Evolutionary conservation across 495 filamentous ascomycete species (phyloP).

Genomic region (Tuber brumale): DNA sequence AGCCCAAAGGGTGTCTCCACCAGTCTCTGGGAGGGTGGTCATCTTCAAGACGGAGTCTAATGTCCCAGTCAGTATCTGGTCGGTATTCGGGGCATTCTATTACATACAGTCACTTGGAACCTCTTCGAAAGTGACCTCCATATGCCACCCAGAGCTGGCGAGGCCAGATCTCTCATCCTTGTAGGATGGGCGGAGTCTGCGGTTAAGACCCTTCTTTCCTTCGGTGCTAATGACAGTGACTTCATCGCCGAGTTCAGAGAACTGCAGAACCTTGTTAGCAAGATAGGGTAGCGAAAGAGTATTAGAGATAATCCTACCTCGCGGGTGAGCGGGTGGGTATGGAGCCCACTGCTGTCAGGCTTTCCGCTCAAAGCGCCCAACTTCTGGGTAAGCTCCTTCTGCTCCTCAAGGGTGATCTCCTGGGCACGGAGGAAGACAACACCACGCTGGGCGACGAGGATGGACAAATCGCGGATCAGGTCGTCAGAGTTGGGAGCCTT

Average conservation of each 20-base stretch:
- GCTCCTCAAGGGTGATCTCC: constrained; percentile 62
- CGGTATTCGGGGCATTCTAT: not conserved
- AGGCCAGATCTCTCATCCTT: constrained; percentile 17
- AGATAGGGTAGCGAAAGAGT: not conserved
- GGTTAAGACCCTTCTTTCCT: constrained; percentile 14
- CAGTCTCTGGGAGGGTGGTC: constrained; percentile 59
- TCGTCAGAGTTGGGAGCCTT: constrained; percentile 60
- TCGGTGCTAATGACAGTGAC: constrained; percentile 23
- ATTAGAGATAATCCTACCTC: constrained; percentile 8
- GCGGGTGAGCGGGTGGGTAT: constrained; percentile 61
- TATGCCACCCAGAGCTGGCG: constrained; percentile 46
- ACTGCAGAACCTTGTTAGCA: not conserved
- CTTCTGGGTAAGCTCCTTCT: constrained; percentile 59
- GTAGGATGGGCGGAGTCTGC: not conserved
- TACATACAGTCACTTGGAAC: constrained; percentile 24
- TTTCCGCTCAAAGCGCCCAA: constrained; percentile 63
- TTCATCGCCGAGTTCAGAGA: constrained; percentile 20
- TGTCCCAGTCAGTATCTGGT: constrained; percentile 21
- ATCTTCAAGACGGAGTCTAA: constrained; percentile 58
- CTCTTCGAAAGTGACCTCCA: constrained; percentile 61
- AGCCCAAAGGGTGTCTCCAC: constrained; percentile 60
- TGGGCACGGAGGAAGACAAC: constrained; percentile 73
- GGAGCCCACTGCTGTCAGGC: constrained; percentile 58
- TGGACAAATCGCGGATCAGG: constrained; percentile 59
- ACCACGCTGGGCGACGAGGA: constrained; percentile 64